phyloP scores from a whole-genome alignment of 106 monocot genomes.

The Allium cepa region DNA sequence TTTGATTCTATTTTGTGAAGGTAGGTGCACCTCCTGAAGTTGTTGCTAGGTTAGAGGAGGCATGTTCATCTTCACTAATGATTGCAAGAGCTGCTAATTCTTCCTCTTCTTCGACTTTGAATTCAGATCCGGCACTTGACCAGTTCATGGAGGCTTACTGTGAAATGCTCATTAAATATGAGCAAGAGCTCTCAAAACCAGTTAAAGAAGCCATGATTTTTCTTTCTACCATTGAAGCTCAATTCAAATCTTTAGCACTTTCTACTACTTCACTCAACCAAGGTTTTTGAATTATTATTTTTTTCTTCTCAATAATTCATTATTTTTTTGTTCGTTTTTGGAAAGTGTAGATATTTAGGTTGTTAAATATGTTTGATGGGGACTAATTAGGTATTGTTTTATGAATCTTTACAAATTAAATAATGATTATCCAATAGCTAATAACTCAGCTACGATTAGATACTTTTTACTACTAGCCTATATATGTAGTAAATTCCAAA shows the following conservation, averaged over 20 bases:
- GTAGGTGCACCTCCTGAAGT: constrained; percentile 67
- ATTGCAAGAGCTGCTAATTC: constrained; percentile 5
- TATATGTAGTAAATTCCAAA: too few species aligned
- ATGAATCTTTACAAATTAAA: too few species aligned
- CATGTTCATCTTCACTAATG: constrained; percentile 33
- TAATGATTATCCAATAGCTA: too few species aligned
- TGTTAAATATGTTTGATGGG: too few species aligned
- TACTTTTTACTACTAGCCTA: too few species aligned
- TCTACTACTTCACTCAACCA: constrained; percentile 9
- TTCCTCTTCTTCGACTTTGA: constrained; percentile 6
- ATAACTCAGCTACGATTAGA: too few species aligned
- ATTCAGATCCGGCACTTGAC: constrained; percentile 53
- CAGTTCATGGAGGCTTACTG: constrained; percentile 89
- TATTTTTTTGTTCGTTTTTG: too few species aligned
- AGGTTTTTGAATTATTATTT: background rate
- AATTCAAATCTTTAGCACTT: constrained; percentile 63
- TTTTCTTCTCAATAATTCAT: too few species aligned
- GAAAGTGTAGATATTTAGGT: too few species aligned
- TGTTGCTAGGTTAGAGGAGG: constrained; percentile 62
- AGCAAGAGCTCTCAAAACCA: constrained; percentile 70
- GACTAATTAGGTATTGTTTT: too few species aligned
- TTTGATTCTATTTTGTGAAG: constrained; percentile 9
- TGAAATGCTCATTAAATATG: constrained; percentile 72
- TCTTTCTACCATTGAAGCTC: constrained; percentile 55
- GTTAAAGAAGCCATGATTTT: constrained; percentile 71